Evolutionary conservation across 345 rosid species (phyloP), one percentile per base, ranked within the genome.

Genomic region (Citrus unshiu): DNA sequence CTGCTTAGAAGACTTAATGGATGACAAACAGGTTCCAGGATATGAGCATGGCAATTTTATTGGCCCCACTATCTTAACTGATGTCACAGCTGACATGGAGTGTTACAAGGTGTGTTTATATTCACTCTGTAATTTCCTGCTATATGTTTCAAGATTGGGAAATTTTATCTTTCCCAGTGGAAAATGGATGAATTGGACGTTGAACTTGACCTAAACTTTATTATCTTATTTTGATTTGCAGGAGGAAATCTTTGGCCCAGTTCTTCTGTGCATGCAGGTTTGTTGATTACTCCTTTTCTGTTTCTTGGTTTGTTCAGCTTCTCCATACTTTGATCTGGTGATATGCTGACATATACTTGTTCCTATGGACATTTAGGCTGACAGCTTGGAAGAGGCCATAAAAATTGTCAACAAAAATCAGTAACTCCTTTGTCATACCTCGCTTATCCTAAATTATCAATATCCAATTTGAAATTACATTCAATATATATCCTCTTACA

Each of bases 161-260:
- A 46, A 79, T 54, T 70, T 64, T 46, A 27, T 72, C 4, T 62
- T 69, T 77, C 51, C 37, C 25, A 29, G 70, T 75, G 57, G 29
- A 30, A 54, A 54, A 18, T 37, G 49, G 68, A 58, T 4, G 13
- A 73, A 54, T 12, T 29, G 8, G 30, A 61, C 16, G 4, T 76
- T 40, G 56, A 74, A 54, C 27, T 78, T 46, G 22, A 30, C 8
- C 46, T 24, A 35, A 51, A 51, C 25, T 68, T 68, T n/a, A 82
- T 74, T 76, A 27, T 37, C 54, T 14, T 78, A 22, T 27, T 39
- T 61, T 60, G 76, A 68, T 79, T 61, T 84, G 84, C 89, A 95
- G 99, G 99, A 95, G 87, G 99, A 95, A 87, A 95, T 95, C 77
- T 95, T 95, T 82, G 99, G 99, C 72, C 99, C 99, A 0, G 99